These are phyloP conservation scores for Umbilicus rupestris DNA, from an alignment of 164 flowering plant species.

Conservation along the genomic window DNA sequence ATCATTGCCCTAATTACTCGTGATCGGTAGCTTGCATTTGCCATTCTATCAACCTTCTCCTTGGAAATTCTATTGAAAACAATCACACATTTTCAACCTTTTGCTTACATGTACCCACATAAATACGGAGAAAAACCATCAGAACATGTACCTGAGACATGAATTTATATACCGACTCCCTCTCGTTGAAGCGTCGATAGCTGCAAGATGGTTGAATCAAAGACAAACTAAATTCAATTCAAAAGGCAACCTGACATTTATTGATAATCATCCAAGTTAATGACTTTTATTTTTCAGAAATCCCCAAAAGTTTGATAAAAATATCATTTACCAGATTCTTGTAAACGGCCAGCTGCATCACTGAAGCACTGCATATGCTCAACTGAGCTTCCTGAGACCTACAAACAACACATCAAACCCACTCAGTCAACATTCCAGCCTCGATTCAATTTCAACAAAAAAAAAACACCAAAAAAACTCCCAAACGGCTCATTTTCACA, in stretches of 20 bases:
- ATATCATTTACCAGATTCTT: conserved; percentile 62
- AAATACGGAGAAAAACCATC: background rate
- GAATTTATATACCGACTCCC: conserved; percentile 89
- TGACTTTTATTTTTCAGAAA: background rate
- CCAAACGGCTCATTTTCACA: background rate
- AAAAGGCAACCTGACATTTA: background rate
- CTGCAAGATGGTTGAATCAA: conserved; percentile 30
- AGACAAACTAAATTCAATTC: background rate
- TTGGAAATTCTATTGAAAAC: background rate
- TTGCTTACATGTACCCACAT: background rate
- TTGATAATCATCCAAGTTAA: background rate
- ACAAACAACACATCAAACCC: conserved; percentile 10
- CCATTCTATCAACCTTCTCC: background rate
- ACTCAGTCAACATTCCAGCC: background rate
- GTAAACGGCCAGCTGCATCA: conserved; percentile 81
- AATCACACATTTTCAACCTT: background rate
- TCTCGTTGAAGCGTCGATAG: conserved; percentile 87
- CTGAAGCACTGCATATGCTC: conserved; percentile 85
- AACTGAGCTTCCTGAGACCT: conserved; percentile 66
- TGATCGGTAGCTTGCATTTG: too few relatives aligned
- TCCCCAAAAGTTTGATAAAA: background rate
- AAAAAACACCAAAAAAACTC: background rate
- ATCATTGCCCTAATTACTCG: too few relatives aligned
- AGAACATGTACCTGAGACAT: conserved; percentile 59
- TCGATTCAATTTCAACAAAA: background rate